Percentiles rank a stretch among this genome's conserved stretches.
phyloP scores from a whole-genome alignment of 2,329 filamentous ascomycete species.

The Calonectria hawksworthii region DNA sequence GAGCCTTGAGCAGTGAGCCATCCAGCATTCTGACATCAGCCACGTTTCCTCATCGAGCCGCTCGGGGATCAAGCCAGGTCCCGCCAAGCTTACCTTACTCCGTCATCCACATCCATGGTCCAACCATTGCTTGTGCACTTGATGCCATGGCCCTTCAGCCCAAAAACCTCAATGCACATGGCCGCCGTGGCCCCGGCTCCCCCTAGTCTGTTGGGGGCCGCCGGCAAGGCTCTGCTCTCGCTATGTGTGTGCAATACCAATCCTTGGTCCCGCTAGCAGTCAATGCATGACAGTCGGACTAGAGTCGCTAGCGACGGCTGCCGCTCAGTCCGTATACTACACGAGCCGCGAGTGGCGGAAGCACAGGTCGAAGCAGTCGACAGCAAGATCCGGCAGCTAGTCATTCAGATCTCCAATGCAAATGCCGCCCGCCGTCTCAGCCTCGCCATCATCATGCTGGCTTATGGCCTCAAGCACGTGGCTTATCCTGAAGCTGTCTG shows the following conservation, averaged over 20 bases:
- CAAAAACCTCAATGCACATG: slow-evolving; percentile 19
- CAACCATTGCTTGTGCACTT: slow-evolving; percentile 16
- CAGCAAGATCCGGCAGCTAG: background rate
- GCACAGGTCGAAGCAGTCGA: background rate
- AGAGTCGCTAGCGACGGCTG: background rate
- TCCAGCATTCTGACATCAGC: slow-evolving; percentile 47
- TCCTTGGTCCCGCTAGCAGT: background rate
- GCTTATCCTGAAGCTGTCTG: background rate
- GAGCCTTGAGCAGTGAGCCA: slow-evolving; percentile 32
- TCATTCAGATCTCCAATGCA: background rate
- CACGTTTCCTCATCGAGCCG: slow-evolving; percentile 40
- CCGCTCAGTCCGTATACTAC: background rate
- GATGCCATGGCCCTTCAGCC: slow-evolving; percentile 31
- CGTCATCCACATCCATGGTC: slow-evolving; percentile 28
- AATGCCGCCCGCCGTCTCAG: slow-evolving; percentile 5
- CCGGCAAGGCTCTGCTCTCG: background rate
- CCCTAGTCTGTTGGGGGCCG: slow-evolving; percentile 4
- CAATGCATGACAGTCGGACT: slow-evolving; percentile 1
- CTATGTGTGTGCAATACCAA: background rate
- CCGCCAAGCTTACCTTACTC: slow-evolving; percentile 36
- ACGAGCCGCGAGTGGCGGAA: background rate
- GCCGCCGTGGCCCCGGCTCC: background rate
- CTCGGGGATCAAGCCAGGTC: slow-evolving; percentile 13
- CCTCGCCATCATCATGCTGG: background rate
- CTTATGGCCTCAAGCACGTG: slow-evolving; percentile 10